phyloP scores from a whole-genome alignment of 352 stramenopile species.

The Phytophthora podocarpi region DNA sequence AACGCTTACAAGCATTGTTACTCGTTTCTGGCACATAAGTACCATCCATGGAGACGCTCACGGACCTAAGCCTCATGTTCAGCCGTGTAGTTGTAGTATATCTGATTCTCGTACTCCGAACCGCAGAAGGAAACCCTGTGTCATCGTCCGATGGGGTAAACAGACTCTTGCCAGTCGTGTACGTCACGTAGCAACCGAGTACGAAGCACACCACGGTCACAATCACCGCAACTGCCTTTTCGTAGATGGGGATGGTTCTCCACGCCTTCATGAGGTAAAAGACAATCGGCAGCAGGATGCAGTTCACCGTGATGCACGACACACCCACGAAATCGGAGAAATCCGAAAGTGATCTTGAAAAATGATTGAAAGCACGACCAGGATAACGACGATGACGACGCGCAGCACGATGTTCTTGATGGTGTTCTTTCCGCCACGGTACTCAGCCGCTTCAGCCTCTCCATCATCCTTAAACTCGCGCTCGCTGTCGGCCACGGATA shows the following conservation, averaged over 20 bases:
- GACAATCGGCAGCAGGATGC: slow-evolving; percentile 60
- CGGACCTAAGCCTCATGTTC: slow-evolving; percentile 5
- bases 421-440: slow-evolving; percentile 26
- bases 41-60: no score
- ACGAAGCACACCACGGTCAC: slow-evolving; percentile 33
- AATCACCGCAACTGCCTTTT: slow-evolving; percentile 25
- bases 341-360: slow-evolving; percentile 68
- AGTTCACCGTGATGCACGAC: slow-evolving; percentile 57
- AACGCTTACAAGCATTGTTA: no score
- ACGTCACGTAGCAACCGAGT: slow-evolving; percentile 37
- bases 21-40: no score
- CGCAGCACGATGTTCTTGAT: slow-evolving; percentile 42
- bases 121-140: slow-evolving; percentile 58
- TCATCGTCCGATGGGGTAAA: slow-evolving; percentile 38
- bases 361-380: slow-evolving; percentile 41
- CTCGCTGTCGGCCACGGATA: slow-evolving; percentile 48
- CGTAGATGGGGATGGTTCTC: slow-evolving; percentile 33
- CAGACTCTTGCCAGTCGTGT: slow-evolving; percentile 51
- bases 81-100: slow-evolving; percentile 60
- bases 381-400: slow-evolving; percentile 36
- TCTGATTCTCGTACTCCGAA: slow-evolving; percentile 45
- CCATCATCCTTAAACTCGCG: slow-evolving; percentile 31
- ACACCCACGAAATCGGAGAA: slow-evolving; percentile 65
- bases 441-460: slow-evolving; percentile 39
- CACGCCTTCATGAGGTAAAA: slow-evolving; percentile 74